Evolutionary conservation across 176 grass and related monocot genomes (phyloP).

Genomic region (Melocanna baccifera): DNA sequence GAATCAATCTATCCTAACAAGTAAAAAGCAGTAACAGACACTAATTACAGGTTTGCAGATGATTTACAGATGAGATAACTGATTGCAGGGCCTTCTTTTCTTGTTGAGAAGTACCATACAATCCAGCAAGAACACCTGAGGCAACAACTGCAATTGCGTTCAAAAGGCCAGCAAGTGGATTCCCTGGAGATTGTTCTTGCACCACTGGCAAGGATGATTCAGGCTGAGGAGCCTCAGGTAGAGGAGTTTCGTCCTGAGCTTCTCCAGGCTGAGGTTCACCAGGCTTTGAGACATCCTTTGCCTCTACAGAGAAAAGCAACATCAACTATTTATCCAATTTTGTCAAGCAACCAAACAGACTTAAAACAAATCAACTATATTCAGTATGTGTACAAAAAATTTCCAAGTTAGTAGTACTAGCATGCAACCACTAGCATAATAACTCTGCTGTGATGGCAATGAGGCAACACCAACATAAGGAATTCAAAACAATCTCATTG

Average conservation of each 20-base stretch:
- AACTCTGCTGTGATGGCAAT: background rate
- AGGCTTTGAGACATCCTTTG: conserved; percentile 14
- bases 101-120: conserved; percentile 76
- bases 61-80: conserved; percentile 77
- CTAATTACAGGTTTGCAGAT: conserved; percentile 47
- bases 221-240: conserved; percentile 21
- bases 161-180: conserved; percentile 54
- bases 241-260: conserved; percentile 17
- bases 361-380: background rate
- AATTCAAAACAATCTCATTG: conserved; percentile 24
- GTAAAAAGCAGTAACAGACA: conserved; percentile 14
- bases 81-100: conserved; percentile 77
- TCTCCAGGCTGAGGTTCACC: conserved; percentile 26
- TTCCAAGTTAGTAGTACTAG: background rate
- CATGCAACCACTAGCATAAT: background rate
- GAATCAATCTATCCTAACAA: conserved; percentile 11
- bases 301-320: conserved; percentile 40
- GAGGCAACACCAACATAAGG: background rate
- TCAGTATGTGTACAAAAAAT: background rate
- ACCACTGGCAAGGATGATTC: conserved; percentile 27
- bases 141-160: conserved; percentile 63
- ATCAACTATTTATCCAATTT: conserved; percentile 18
- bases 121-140: conserved; percentile 78
- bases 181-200: conserved; percentile 53
- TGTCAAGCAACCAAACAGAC: background rate